Evolutionary conservation across 1,139 yeast species (phyloP).

Genomic region (Zygoascus meyerae): DNA sequence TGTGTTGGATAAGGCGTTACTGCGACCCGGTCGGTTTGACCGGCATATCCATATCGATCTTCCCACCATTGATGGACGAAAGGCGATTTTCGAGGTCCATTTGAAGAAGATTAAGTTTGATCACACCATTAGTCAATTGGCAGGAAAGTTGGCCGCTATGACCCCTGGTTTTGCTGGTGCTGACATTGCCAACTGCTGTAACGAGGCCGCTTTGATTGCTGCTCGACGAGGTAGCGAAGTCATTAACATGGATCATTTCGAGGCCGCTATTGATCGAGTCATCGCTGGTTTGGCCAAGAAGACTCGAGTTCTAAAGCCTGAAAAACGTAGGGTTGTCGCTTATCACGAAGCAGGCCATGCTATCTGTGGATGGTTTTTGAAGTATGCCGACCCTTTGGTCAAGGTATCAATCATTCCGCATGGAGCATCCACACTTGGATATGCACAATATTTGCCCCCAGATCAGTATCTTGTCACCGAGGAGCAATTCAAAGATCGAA

Average conservation of each 20-base stretch:
- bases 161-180: conserved; percentile 99
- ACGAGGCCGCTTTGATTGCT: conserved; percentile 95
- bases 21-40: conserved; percentile 97
- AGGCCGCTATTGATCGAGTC: conserved; percentile 93
- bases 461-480: conserved; percentile 79
- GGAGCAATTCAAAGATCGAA: conserved; percentile 75
- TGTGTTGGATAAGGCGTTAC: conserved; percentile 81
- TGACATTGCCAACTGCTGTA: conserved; percentile 93
- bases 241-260: conserved; percentile 76
- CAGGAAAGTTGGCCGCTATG: conserved; percentile 87
- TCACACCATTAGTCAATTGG: conserved; percentile 47
- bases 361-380: conserved; percentile 91
- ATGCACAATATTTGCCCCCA: conserved; percentile 94
- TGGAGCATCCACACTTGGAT: conserved; percentile 96
- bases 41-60: conserved; percentile 87
- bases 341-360: conserved; percentile 99
- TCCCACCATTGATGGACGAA: conserved; percentile 91
- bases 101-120: conserved; percentile 58
- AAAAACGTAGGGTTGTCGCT: conserved; percentile 85
- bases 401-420: conserved; percentile 96
- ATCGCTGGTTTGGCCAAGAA: conserved; percentile 95
- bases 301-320: conserved; percentile 71
- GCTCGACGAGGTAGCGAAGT: conserved; percentile 72
- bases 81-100: conserved; percentile 85
- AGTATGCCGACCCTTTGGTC: conserved; percentile 84